Percentiles rank a stretch among this genome's conserved stretches.
Evolutionary conservation across 73 alveolate genomes (phyloP).

Genomic region (Blepharisma stoltei): DNA sequence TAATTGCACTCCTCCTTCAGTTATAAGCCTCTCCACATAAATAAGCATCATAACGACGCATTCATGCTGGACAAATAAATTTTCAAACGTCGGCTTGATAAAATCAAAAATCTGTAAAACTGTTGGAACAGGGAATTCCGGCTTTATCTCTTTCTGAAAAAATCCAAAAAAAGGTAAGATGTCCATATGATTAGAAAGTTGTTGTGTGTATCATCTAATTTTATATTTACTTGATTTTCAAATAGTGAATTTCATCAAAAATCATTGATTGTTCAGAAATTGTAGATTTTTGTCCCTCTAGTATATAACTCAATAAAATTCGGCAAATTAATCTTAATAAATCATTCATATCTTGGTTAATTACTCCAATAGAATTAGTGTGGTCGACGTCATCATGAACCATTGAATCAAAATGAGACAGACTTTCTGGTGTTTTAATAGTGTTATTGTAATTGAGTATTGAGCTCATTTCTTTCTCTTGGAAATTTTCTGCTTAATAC

Average conservation of each 20-base stretch:
- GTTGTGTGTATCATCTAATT: not conserved
- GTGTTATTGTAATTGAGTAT: too few relatives aligned
- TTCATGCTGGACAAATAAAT: constrained; percentile 35
- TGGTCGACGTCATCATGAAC: too few relatives aligned
- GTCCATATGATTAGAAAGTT: not conserved
- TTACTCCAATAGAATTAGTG: not conserved
- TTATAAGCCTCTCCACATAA: constrained; percentile 46
- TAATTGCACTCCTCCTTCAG: constrained; percentile 29
- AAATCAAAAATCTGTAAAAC: constrained; percentile 10
- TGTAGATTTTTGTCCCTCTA: not conserved
- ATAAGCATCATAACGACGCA: constrained; percentile 40
- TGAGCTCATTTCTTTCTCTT: too few relatives aligned
- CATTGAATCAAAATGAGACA: too few relatives aligned
- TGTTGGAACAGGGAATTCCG: not conserved
- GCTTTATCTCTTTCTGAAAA: not conserved
- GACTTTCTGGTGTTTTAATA: too few relatives aligned
- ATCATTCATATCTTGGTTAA: not conserved
- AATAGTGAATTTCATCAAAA: not conserved
- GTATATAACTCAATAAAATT: constrained; percentile 4
- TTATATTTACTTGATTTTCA: not conserved
- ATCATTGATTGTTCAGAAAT: not conserved
- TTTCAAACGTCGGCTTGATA: constrained; percentile 36
- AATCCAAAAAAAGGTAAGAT: not conserved
- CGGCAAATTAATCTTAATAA: not conserved
- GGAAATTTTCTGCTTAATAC: too few relatives aligned